Conservation (phyloP, 768 basidiomycete genomes). For the Gymnopilus dilepis region DNA sequence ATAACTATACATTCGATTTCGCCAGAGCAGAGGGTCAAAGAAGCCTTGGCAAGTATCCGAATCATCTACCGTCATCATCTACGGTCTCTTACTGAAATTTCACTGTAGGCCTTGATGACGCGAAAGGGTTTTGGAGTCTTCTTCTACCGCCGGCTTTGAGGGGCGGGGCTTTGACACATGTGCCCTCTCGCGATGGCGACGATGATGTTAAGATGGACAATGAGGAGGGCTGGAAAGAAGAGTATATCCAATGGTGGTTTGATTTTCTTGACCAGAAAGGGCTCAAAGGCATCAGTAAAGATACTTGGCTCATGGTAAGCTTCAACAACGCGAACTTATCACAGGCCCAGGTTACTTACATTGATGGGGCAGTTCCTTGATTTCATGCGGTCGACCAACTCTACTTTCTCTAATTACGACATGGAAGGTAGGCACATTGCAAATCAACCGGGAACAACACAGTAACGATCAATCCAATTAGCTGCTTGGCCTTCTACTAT, state of each 20-base stretch:
- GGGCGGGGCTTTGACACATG: conserved; percentile 65
- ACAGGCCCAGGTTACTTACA: too few species aligned
- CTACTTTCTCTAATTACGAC: conserved; percentile 75
- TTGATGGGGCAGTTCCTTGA: conserved; percentile 72
- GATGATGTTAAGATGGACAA: conserved; percentile 55
- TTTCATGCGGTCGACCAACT: conserved; percentile 78
- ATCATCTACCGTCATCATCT: background rate
- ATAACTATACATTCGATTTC: conserved; percentile 82
- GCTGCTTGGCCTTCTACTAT: conserved; percentile 89
- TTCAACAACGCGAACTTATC: too few species aligned
- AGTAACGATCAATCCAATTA: conserved; percentile 32
- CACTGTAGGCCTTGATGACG: conserved; percentile 71
- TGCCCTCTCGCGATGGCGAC: conserved; percentile 38
- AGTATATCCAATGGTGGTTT: conserved; percentile 77
- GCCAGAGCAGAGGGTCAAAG: conserved; percentile 77
- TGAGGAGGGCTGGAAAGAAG: conserved; percentile 62
- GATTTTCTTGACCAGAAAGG: conserved; percentile 72
- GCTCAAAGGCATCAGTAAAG: conserved; percentile 82
- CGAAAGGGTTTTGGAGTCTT: conserved; percentile 79
- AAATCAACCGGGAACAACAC: background rate
- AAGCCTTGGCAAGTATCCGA: conserved; percentile 63
- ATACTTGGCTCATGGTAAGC: conserved; percentile 87
- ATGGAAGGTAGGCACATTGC: conserved; percentile 60
- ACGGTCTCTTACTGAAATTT: background rate
- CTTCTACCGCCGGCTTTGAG: conserved; percentile 73